phyloP scores from a whole-genome alignment of 2,329 filamentous ascomycete genomes.

The Aspergillus pseudoglaucus region DNA sequence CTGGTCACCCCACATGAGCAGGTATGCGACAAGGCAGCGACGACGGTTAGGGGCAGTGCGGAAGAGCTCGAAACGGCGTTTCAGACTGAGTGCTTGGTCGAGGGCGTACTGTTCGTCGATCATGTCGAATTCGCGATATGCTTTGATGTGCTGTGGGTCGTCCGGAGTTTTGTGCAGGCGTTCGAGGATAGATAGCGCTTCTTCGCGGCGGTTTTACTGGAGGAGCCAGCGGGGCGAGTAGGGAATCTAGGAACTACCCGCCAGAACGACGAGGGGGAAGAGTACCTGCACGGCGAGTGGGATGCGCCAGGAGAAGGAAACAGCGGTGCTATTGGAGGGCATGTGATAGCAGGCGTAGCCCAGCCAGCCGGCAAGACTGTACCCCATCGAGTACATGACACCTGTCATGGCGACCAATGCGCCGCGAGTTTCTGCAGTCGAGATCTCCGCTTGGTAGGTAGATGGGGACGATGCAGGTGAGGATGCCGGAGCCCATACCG shows the following conservation, averaged over 20 bases:
- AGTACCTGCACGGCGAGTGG: slow-evolving; percentile 40
- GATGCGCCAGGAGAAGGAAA: slow-evolving; percentile 41
- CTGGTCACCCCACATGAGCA: slow-evolving; percentile 37
- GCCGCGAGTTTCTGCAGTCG: slow-evolving; percentile 33
- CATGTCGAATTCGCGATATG: slow-evolving; percentile 37
- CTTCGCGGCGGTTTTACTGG: slow-evolving; percentile 36
- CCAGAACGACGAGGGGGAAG: slow-evolving; percentile 35
- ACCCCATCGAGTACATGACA: slow-evolving; percentile 39
- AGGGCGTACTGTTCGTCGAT: slow-evolving; percentile 42
- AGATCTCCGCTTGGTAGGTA: slow-evolving; percentile 57
- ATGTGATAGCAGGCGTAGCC: slow-evolving; percentile 37
- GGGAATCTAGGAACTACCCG: slow-evolving; percentile 33
- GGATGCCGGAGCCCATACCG: slow-evolving; percentile 66
- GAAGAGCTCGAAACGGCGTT: slow-evolving; percentile 37
- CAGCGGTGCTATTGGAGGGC: slow-evolving; percentile 21
- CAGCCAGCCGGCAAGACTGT: slow-evolving; percentile 35
- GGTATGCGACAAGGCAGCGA: slow-evolving; percentile 34
- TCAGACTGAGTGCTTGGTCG: slow-evolving; percentile 25
- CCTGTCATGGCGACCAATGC: slow-evolving; percentile 37
- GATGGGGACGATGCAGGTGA: slow-evolving; percentile 62
- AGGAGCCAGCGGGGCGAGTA: slow-evolving; percentile 42
- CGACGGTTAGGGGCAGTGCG: slow-evolving; percentile 35
- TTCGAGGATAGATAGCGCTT: slow-evolving; percentile 35
- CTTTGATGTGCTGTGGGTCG: slow-evolving; percentile 32
- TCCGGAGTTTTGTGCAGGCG: slow-evolving; percentile 38